A percentile compares a stretch with the other conserved stretches of the same genome.
These are phyloP conservation scores for Debaryomyces fabryi DNA, from an alignment of 1,139 yeast genomes.

Conservation along the genomic window DNA sequence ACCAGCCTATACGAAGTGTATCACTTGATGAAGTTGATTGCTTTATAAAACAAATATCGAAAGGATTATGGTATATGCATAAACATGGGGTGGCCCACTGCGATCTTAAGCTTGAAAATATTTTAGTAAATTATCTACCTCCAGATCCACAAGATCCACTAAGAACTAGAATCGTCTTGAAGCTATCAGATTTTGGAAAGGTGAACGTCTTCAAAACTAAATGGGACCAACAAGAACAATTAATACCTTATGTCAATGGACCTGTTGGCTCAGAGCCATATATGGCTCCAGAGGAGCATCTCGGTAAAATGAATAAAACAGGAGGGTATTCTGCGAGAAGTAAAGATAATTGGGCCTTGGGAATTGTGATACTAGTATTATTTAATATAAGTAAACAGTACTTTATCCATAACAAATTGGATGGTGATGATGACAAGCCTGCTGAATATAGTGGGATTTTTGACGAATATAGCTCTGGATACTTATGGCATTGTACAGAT, in stretches of 20 bases:
- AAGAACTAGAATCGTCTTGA: constrained; percentile 45
- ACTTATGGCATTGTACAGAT: constrained; percentile 38
- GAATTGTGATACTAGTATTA: constrained; percentile 46
- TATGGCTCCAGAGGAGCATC: constrained; percentile 72
- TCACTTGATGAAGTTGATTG: constrained; percentile 66
- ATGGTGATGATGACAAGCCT: constrained; percentile 14
- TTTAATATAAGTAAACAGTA: constrained; percentile 35
- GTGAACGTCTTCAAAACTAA: constrained; percentile 74
- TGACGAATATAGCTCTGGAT: constrained; percentile 24
- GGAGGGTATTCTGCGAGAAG: constrained; percentile 58
- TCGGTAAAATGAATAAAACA: constrained; percentile 9
- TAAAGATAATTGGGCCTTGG: constrained; percentile 74
- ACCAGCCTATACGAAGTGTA: constrained; percentile 17
- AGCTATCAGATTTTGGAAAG: constrained; percentile 76
- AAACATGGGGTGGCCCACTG: constrained; percentile 77
- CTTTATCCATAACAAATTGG: constrained; percentile 19
- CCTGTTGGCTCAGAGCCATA: constrained; percentile 78
- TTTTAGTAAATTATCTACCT: constrained; percentile 36
- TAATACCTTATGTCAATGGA: constrained; percentile 54
- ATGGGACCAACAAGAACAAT: constrained; percentile 58
- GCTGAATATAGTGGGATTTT: constrained; percentile 16
- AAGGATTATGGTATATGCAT: constrained; percentile 69
- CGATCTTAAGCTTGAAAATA: constrained; percentile 66
- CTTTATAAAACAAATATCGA: constrained; percentile 65
- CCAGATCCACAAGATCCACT: constrained; percentile 18